These are phyloP conservation scores for Microcera coccophila DNA, from an alignment of 2,329 filamentous ascomycete genomes.

Conservation along the genomic window DNA sequence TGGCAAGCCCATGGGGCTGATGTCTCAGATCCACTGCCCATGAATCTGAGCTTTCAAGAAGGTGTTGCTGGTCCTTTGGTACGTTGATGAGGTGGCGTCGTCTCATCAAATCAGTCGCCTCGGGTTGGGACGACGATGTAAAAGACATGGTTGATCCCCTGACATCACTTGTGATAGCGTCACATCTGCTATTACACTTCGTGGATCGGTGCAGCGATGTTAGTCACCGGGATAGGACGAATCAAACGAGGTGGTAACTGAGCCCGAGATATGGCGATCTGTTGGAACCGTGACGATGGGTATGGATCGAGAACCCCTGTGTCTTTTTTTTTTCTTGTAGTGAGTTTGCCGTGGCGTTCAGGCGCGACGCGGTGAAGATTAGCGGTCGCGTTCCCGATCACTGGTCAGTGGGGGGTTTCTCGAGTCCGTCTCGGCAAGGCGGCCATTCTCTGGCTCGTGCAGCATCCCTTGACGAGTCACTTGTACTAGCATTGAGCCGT, in stretches of 20 bases:
- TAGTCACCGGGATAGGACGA: background rate
- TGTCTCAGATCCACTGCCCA: conserved; percentile 33
- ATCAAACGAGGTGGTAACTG: background rate
- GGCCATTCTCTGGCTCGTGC: background rate
- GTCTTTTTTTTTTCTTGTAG: no score
- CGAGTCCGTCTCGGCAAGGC: conserved; percentile 1
- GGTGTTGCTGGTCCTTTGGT: conserved; percentile 36
- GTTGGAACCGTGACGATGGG: background rate
- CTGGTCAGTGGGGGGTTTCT: conserved; percentile 8
- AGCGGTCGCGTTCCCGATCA: conserved; percentile 7
- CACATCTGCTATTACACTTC: conserved; percentile 18
- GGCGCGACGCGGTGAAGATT: conserved; percentile 8
- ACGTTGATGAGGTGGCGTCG: conserved; percentile 31
- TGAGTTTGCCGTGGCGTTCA: background rate
- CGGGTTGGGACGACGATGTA: conserved; percentile 19
- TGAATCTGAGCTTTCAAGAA: conserved; percentile 34
- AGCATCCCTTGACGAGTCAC: background rate
- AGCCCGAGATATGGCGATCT: background rate
- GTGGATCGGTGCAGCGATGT: no score
- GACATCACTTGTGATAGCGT: conserved; percentile 12
- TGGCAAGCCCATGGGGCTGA: conserved; percentile 22
- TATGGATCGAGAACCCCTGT: no score
- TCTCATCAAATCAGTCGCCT: conserved; percentile 22
- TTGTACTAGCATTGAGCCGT: background rate
- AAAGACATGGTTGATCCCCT: conserved; percentile 26